These are phyloP conservation scores for Amylocarpus encephaloides DNA, from an alignment of 2,329 filamentous ascomycete species.

Conservation along the genomic window DNA sequence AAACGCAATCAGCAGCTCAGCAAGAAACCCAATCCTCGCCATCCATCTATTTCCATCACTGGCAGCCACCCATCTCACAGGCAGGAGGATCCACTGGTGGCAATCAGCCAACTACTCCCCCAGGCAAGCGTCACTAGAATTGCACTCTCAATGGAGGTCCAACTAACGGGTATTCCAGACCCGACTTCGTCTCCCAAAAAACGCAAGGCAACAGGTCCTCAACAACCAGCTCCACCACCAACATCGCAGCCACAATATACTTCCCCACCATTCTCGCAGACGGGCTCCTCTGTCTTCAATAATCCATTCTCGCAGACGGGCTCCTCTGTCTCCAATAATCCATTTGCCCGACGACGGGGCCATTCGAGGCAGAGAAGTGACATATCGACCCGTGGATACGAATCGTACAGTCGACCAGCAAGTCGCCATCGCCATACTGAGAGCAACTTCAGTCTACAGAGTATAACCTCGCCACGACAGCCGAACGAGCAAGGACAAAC, in stretches of 20 bases:
- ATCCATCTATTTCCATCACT: constrained; percentile 86
- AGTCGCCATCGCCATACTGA: constrained; percentile 34
- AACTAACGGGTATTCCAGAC: constrained; percentile 39
- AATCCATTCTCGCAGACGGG: constrained; percentile 47
- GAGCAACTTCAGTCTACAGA: constrained; percentile 22
- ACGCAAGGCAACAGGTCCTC: constrained; percentile 64
- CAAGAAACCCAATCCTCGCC: constrained; percentile 56
- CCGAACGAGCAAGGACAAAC: constrained; percentile 6
- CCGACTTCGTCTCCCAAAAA: constrained; percentile 76
- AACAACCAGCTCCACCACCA: constrained; percentile 42
- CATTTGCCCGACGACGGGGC: constrained; percentile 47
- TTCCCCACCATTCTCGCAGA: constrained; percentile 51
- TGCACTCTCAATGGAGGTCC: constrained; percentile 34
- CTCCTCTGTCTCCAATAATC: constrained; percentile 46
- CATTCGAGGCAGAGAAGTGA: constrained; percentile 63
- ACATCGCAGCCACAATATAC: constrained; percentile 40
- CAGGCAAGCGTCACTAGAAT: constrained; percentile 54
- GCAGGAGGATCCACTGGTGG: constrained; percentile 47
- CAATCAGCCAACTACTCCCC: constrained; percentile 65
- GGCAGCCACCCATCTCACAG: constrained; percentile 73
- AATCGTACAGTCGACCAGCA: constrained; percentile 34
- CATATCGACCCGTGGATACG: constrained; percentile 35
- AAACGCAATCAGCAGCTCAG: constrained; percentile 42
- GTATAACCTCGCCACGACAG: constrained; percentile 19
- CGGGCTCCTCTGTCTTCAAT: constrained; percentile 45